Conservation (phyloP, 2,329 filamentous ascomycete species). For the Penicillium sp. region DNA sequence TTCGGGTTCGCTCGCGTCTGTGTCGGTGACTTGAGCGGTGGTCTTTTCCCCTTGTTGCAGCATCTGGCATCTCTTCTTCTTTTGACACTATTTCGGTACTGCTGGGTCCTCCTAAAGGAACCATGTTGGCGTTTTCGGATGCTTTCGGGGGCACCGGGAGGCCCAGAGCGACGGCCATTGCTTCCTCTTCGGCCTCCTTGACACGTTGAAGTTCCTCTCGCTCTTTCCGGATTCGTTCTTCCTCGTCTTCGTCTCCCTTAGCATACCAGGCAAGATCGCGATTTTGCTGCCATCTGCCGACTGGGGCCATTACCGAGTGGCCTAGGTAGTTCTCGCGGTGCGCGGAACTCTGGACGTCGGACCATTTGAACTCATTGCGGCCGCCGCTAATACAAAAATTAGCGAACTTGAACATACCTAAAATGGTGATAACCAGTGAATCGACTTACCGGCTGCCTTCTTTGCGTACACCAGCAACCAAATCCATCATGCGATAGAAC, state of each 20-base stretch:
- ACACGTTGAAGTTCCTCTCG: slow-evolving; percentile 73
- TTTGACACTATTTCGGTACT: slow-evolving; percentile 43
- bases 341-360: slow-evolving; percentile 79
- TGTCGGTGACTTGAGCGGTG: slow-evolving; percentile 25
- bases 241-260: slow-evolving; percentile 53
- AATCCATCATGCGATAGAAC: slow-evolving; percentile 65
- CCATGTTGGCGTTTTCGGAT: slow-evolving; percentile 63
- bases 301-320: slow-evolving; percentile 86
- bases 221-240: slow-evolving; percentile 53
- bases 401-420: not conserved
- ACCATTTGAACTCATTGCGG: slow-evolving; percentile 90
- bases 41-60: slow-evolving; percentile 22
- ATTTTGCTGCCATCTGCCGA: slow-evolving; percentile 86
- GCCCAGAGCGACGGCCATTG: slow-evolving; percentile 77
- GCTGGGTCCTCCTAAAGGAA: slow-evolving; percentile 56
- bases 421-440: not conserved
- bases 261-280: slow-evolving; percentile 67
- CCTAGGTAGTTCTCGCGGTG: slow-evolving; percentile 91
- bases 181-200: slow-evolving; percentile 92
- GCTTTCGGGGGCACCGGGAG: slow-evolving; percentile 65
- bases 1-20: slow-evolving; percentile 35
- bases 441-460: slow-evolving; percentile 66
- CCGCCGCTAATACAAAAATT: slow-evolving; percentile 62
- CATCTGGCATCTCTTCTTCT: slow-evolving; percentile 29
- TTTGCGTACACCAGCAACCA: slow-evolving; percentile 89